phyloP scores from a whole-genome alignment of 2,329 filamentous ascomycete genomes.

The Aspergillus luchuensis region DNA sequence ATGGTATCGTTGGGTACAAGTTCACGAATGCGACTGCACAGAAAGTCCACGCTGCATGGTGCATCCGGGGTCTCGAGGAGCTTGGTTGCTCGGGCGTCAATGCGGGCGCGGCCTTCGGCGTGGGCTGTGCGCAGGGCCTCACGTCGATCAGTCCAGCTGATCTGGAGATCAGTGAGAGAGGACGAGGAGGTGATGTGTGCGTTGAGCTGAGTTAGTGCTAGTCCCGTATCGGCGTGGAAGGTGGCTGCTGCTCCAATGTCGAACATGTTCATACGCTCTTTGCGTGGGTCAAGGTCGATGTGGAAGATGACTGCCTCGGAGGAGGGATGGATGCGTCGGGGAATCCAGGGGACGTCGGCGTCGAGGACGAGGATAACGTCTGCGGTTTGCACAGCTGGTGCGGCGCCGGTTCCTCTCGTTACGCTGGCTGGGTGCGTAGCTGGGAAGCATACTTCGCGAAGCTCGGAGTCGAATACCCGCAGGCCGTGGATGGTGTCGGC shows the following conservation, averaged over 20 bases:
- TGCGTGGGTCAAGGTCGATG: constrained; percentile 65
- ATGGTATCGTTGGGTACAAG: constrained; percentile 7
- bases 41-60: constrained; percentile 9
- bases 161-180: neutral
- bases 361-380: constrained; percentile 83
- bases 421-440: constrained; percentile 12
- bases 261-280: constrained; percentile 42
- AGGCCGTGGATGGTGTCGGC: constrained; percentile 52
- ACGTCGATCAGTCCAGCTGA: neutral
- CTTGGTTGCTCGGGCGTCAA: constrained; percentile 1
- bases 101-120: neutral
- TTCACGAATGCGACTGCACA: constrained; percentile 10
- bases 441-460: constrained; percentile 57
- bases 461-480: constrained; percentile 52
- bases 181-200: constrained; percentile 5
- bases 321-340: constrained; percentile 29
- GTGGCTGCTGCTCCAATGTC: constrained; percentile 12
- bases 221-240: constrained; percentile 10
- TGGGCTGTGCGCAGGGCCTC: neutral
- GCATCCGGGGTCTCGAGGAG: neutral
- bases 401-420: constrained; percentile 68
- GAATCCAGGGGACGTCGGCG: constrained; percentile 90
- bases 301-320: constrained; percentile 59
- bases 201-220: constrained; percentile 9
- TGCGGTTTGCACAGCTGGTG: constrained; percentile 68